Conservation (phyloP, 352 stramenopile genomes). For the Globisporangium sylvaticum region DNA sequence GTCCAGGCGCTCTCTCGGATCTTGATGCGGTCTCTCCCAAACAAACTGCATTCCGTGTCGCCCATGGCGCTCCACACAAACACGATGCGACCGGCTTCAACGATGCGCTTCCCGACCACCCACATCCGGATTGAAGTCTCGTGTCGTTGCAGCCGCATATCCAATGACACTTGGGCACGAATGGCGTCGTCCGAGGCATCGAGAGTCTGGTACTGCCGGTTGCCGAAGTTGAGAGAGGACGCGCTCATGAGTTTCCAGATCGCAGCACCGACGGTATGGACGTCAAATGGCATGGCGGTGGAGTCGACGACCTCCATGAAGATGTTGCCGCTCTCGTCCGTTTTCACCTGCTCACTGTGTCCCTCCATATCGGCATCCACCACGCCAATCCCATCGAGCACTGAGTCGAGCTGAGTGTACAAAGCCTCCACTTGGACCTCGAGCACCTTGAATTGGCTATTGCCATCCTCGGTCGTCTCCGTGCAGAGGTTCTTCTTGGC, state of each 20-base stretch:
- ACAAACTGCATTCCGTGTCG: neutral
- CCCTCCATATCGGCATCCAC: neutral
- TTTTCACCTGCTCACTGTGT: slow-evolving; percentile 2
- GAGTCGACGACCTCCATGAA: slow-evolving; percentile 9
- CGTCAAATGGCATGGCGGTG: slow-evolving; percentile 3
- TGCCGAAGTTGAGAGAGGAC: neutral
- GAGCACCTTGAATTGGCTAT: slow-evolving; percentile 6
- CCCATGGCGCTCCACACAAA: slow-evolving; percentile 2
- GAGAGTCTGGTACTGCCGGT: slow-evolving; percentile 3
- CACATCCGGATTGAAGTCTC: neutral
- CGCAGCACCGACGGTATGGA: neutral
- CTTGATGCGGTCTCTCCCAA: neutral
- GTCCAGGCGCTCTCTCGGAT: slow-evolving; percentile 6
- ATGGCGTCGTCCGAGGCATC: neutral
- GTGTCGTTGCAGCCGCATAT: neutral
- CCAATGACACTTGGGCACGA: neutral
- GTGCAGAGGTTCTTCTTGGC: neutral
- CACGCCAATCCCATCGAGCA: neutral
- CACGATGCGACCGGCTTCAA: slow-evolving; percentile 8
- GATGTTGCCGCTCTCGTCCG: neutral
- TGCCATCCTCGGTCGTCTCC: neutral
- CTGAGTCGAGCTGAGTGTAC: neutral
- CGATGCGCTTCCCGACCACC: slow-evolving; percentile 2
- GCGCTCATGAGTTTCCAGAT: slow-evolving; percentile 10
- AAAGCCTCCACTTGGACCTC: neutral